These are phyloP conservation scores for Apiotrichum porosum DNA, from an alignment of 1,284 basidiomycete species.

Conservation along the genomic window DNA sequence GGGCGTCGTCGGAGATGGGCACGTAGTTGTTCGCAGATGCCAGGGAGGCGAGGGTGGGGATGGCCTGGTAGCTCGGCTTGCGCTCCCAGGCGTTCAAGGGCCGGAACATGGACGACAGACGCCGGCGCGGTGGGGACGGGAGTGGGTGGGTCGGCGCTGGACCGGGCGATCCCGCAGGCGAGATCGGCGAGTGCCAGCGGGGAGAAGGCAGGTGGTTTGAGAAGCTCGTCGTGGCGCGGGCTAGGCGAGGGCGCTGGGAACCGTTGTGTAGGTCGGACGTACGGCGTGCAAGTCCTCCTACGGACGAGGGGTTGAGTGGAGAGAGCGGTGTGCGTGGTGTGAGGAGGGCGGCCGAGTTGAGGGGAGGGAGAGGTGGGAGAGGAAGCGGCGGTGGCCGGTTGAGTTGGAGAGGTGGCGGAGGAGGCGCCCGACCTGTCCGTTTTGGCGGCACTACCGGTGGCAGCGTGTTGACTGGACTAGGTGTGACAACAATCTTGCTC, in stretches of 20 bases:
- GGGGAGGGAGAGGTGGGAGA: background rate
- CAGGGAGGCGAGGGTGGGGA: background rate
- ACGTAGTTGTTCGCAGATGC: background rate
- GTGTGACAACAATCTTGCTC: too few species aligned
- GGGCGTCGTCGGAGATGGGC: background rate
- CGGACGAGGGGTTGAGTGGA: constrained; percentile 8
- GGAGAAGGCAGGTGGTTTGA: background rate
- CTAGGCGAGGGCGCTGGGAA: background rate
- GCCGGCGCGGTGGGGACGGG: constrained; percentile 9
- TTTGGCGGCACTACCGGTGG: too few species aligned
- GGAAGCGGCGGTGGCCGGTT: background rate
- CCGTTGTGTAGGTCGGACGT: background rate
- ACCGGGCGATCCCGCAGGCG: background rate
- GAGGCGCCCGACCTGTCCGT: constrained; percentile 2
- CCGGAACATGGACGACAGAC: constrained; percentile 31
- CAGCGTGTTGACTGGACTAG: too few species aligned
- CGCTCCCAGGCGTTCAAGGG: constrained; percentile 38
- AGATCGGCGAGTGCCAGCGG: background rate
- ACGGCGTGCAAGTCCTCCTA: background rate
- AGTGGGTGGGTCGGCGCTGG: constrained; percentile 9
- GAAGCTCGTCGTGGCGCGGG: background rate
- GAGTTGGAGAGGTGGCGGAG: constrained; percentile 10
- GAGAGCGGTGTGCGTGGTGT: constrained; percentile 6
- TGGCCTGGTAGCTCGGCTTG: constrained; percentile 21
- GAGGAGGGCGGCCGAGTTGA: background rate